phyloP scores from a whole-genome alignment of 2,329 filamentous ascomycete species.

The Beauveria sp. region DNA sequence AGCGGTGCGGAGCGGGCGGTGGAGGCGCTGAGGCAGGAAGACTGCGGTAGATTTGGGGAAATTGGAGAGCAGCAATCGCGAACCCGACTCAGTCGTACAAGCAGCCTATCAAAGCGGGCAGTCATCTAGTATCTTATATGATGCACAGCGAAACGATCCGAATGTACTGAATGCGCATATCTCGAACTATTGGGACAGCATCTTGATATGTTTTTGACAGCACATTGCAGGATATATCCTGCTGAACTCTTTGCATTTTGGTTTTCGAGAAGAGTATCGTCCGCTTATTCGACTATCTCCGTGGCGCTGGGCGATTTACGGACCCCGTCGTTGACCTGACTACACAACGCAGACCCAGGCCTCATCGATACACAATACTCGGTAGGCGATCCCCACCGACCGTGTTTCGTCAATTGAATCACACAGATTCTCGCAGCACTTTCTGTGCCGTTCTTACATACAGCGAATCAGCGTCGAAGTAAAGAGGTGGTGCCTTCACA shows the following conservation, averaged over 20 bases:
- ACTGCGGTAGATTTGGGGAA: background rate
- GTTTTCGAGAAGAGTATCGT: background rate
- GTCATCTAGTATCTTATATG: background rate
- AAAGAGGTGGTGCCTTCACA: background rate
- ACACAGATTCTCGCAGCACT: background rate
- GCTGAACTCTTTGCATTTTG: background rate
- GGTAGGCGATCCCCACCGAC: background rate
- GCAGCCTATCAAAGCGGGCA: background rate
- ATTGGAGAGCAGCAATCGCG: background rate
- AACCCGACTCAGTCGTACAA: background rate
- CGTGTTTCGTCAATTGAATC: background rate
- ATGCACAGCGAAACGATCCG: slow-evolving; percentile 2
- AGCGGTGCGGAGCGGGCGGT: background rate
- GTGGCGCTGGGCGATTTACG: slow-evolving; percentile 1
- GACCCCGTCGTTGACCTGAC: background rate
- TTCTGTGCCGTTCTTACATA: background rate
- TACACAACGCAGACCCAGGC: background rate
- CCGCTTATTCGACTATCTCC: background rate
- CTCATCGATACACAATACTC: background rate
- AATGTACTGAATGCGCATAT: background rate
- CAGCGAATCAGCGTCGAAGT: background rate
- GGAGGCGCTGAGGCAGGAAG: background rate
- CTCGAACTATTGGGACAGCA: background rate
- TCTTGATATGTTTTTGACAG: background rate
- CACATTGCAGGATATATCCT: background rate